Percentiles rank a stretch among this genome's conserved stretches.
Evolutionary conservation across 768 basidiomycete genomes (phyloP).

Genomic region (Tricholoma hemisulphureum): DNA sequence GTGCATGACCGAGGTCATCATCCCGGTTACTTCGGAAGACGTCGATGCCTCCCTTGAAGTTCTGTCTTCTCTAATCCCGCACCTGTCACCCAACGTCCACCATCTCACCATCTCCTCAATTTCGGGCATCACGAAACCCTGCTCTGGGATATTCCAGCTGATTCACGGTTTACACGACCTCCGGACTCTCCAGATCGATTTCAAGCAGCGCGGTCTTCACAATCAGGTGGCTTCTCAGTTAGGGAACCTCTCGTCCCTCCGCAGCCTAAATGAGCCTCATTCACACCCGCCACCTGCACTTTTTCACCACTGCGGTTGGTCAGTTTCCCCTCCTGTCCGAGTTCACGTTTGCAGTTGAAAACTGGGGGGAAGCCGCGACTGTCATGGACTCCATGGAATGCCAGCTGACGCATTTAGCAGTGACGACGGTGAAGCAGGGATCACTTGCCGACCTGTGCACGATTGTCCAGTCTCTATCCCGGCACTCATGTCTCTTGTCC

Average conservation of each 20-base stretch:
- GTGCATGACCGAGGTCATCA: not conserved
- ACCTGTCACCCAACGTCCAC: not conserved
- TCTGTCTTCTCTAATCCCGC: not conserved
- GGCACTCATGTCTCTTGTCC: not conserved
- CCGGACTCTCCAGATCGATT: not conserved
- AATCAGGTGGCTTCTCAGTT: not conserved
- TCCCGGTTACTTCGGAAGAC: not conserved
- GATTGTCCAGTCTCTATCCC: not conserved
- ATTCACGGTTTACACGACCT: not conserved
- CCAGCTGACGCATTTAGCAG: not conserved
- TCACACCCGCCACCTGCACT: not conserved
- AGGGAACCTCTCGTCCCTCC: not conserved
- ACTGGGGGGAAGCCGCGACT: not conserved
- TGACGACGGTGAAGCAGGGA: not conserved
- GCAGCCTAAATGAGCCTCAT: not conserved
- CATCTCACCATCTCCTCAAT: not conserved
- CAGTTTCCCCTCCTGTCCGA: not conserved
- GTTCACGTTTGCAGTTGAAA: not conserved
- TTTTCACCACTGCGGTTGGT: not conserved
- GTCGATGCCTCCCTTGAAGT: not conserved
- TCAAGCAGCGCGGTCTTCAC: not conserved
- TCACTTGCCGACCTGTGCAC: not conserved
- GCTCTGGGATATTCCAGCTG: not conserved
- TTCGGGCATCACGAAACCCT: not conserved
- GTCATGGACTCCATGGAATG: not conserved